Evolutionary conservation across 2,329 filamentous ascomycete species (phyloP), one percentile per base, ranked within the genome.

Genomic region (Cladorrhinum sp.): DNA sequence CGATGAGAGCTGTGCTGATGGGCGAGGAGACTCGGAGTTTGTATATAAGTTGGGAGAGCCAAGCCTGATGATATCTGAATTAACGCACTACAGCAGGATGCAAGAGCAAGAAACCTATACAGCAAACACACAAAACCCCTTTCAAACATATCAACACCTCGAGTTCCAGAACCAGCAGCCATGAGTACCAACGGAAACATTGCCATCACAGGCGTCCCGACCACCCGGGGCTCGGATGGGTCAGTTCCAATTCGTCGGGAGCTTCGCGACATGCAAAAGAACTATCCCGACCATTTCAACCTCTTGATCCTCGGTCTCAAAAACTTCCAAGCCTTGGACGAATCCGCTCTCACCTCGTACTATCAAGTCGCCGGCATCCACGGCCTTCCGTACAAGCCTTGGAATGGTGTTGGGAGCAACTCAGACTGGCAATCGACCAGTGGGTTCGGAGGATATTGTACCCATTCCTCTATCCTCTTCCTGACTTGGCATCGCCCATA

Each of bases 291-390:
- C 66, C 80, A 81, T 69, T 84, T 78, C 77, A 86, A 87, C 71
- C 73, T 89, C 50, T 88, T 83, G 69, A 72, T 89, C 10, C 78
- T 86, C 26, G 84, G 83, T 21, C 77, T 89, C 64, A 74, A 78
- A 62, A 77, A 78, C 60, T 83, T 87, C 70, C 80, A 84, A 69
- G 71, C 73, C 50, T 76, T 79, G 57, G 74, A 82, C 62, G 81
- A 85, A 68, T 73, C 71, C 7, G 63, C 67, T 12, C 72, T 74
- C 61, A 73, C 83, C 23, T 87, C 86, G 0, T 89, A 82, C 72
- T 89, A 86, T 68, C 80, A 86, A 68, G 77, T 89, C 59, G 78
- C 83, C 49, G 84, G 87, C 82, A 84, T 89, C 63, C 86, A 89
- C 71, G 86, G 86, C 14, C 80, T 80, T 64, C 86, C 86, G 10